Conservation (phyloP, 139 green algal genomes). For the Chlamydomonas applanata region DNA sequence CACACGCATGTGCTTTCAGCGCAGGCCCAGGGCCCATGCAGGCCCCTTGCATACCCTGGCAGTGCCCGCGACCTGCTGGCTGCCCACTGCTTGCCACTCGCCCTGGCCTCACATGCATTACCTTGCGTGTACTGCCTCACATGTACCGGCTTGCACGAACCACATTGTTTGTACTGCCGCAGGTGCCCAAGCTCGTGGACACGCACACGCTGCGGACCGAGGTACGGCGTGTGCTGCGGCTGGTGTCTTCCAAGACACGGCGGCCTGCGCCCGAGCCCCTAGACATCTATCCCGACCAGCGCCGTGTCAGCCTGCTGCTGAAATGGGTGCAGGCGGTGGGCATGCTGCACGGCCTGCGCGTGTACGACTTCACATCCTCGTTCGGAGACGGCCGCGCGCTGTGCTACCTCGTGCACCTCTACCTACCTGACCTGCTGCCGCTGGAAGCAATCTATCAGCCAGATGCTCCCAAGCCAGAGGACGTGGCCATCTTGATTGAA, state of each 20-base stretch:
- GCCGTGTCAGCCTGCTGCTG: slow-evolving; percentile 45
- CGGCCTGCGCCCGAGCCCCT: slow-evolving; percentile 10
- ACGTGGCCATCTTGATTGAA: slow-evolving; percentile 31
- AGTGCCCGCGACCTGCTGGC: no score
- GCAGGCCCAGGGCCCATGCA: no score
- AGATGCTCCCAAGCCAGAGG: slow-evolving; percentile 20
- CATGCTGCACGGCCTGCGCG: slow-evolving; percentile 40
- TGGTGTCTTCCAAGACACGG: neutral
- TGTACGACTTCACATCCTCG: slow-evolving; percentile 58
- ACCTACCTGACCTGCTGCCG: slow-evolving; percentile 56
- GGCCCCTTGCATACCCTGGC: no score
- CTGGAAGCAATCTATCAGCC: slow-evolving; percentile 37
- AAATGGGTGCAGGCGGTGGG: slow-evolving; percentile 73
- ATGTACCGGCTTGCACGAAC: neutral
- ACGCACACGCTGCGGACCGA: slow-evolving; percentile 15
- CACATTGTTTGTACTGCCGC: neutral
- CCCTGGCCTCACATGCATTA: neutral
- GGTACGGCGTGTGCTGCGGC: slow-evolving; percentile 20
- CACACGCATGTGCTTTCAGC: no score
- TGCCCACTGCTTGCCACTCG: no score
- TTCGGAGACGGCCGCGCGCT: slow-evolving; percentile 76
- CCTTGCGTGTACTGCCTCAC: neutral
- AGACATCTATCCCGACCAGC: slow-evolving; percentile 16
- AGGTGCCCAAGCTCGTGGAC: slow-evolving; percentile 31
- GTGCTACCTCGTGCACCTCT: slow-evolving; percentile 73